Base-by-base conservation (phyloP, 257 asterid species). In the Nicotiana tomentosiformis region DNA sequence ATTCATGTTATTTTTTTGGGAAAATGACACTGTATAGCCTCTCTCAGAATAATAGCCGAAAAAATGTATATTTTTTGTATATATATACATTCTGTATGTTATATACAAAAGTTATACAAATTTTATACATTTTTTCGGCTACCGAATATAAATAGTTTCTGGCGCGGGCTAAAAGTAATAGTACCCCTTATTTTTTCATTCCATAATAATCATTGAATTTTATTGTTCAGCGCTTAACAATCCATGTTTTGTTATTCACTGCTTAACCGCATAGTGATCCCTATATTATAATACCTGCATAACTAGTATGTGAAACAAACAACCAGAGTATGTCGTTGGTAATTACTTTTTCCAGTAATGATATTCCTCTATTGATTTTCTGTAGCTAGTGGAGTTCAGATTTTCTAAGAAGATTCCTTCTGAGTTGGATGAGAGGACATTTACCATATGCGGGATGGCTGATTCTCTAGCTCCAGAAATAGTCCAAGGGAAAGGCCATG, bases 381-480 rank as follows among this genome's bases (percentile, higher is more conserved):
- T 86, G 78, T 83, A 95, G 99, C 90, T 95, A 77, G 97, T 94
- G 90, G 99, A 95, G 91, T 95, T 95, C 93, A 92, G 97, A 89
- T 95, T 90, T 68, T 96, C 95, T 70, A 94, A 95, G 91, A 89
- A 89, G 86, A 83, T 95, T 57, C 88, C 92, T 76, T 88, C 92
- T 66, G 95, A 91, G 81, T 61, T 72, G 76, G 84, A 81, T 82
- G 95, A 91, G 83, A 88, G 98, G 89, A 88, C 99, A 65, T 94
- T 86, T 88, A 92, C 99, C 39, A 89, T 94, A 67, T 93, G 98
- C 81, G 99, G 99, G 30, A 94, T 88, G 91, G 88, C 97, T 2
- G 97, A 95, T 86, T 90, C 96, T 37, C 89, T 93, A 86, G 97
- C 99, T 88, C 99, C 99, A 77, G 99, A 95, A 89, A 90, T 93